Evolutionary conservation across 495 filamentous ascomycete genomes (phyloP).

Genomic region (Penicillium steckii): DNA sequence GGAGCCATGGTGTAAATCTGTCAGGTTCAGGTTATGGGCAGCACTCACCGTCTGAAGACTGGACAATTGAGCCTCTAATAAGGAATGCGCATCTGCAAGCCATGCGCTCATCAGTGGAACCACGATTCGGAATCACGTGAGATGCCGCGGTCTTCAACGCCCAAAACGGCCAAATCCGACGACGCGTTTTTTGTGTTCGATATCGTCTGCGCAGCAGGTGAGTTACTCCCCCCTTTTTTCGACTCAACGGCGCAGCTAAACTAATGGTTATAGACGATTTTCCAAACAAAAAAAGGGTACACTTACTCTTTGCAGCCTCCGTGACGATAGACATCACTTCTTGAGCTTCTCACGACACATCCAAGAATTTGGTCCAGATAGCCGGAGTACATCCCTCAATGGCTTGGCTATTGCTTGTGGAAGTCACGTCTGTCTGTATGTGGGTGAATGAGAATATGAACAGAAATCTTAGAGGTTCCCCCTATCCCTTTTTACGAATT

Average conservation of each 20-base stretch:
- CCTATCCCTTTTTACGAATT: background rate
- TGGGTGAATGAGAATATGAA: constrained; percentile 47
- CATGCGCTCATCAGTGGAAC: constrained; percentile 31
- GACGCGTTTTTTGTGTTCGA: constrained; percentile 6
- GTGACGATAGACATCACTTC: constrained; percentile 37
- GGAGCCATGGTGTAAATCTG: constrained; percentile 11
- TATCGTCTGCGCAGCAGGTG: background rate
- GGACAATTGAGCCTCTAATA: constrained; percentile 20
- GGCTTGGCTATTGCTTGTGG: constrained; percentile 22
- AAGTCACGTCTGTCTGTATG: constrained; percentile 29
- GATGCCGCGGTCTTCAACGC: constrained; percentile 2
- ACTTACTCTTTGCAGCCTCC: constrained; percentile 21
- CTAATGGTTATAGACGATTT: too few species aligned
- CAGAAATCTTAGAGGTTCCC: constrained; percentile 46
- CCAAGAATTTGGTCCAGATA: constrained; percentile 15
- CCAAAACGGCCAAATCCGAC: constrained; percentile 12
- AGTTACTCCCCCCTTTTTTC: too few species aligned
- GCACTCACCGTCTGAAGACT: constrained; percentile 12
- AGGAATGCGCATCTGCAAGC: constrained; percentile 19
- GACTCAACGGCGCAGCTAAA: too few species aligned
- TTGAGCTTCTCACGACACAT: constrained; percentile 43
- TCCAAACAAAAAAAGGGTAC: background rate
- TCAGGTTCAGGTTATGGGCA: background rate
- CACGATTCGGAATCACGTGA: constrained; percentile 23
- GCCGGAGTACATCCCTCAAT: constrained; percentile 36